phyloP scores from a whole-genome alignment of 2,329 filamentous ascomycete species.

The Triangularia setosa region DNA sequence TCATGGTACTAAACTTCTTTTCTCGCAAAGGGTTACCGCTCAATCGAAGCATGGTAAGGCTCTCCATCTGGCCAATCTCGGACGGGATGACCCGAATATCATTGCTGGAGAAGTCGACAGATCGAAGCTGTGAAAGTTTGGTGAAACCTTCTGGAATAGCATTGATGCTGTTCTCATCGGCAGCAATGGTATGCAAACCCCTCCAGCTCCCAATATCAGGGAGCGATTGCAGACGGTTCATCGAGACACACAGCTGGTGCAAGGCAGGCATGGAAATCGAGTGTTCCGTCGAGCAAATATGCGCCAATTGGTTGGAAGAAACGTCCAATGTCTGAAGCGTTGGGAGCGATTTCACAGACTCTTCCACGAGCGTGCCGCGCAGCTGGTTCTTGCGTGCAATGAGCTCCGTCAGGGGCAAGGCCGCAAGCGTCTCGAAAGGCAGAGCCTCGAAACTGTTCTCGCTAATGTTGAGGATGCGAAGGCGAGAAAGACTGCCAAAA shows the following conservation, averaged over 20 bases:
- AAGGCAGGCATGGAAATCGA: conserved; percentile 65
- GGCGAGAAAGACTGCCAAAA: conserved; percentile 61
- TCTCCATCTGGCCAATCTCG: conserved; percentile 75
- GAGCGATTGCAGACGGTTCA: conserved; percentile 71
- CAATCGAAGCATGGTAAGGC: conserved; percentile 68
- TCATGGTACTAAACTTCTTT: conserved; percentile 77
- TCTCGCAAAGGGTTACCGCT: conserved; percentile 88
- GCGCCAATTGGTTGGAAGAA: conserved; percentile 67
- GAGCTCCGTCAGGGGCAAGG: conserved; percentile 69
- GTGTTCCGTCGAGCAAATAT: conserved; percentile 43
- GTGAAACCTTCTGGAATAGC: conserved; percentile 74
- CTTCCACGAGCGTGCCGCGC: conserved; percentile 65
- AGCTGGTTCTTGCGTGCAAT: conserved; percentile 75
- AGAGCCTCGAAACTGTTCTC: conserved; percentile 72
- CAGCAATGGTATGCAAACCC: conserved; percentile 67
- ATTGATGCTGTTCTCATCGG: conserved; percentile 77
- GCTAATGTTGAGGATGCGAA: conserved; percentile 74
- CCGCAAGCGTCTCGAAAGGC: conserved; percentile 64
- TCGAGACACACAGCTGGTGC: conserved; percentile 70
- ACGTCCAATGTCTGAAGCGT: conserved; percentile 73
- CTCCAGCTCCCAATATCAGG: conserved; percentile 73
- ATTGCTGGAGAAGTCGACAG: conserved; percentile 81
- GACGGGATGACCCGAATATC: conserved; percentile 73
- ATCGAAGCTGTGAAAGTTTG: conserved; percentile 62
- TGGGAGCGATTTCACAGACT: conserved; percentile 53